Base-by-base conservation (phyloP, 257 asterid genomes). In the Solanum tarijense region DNA sequence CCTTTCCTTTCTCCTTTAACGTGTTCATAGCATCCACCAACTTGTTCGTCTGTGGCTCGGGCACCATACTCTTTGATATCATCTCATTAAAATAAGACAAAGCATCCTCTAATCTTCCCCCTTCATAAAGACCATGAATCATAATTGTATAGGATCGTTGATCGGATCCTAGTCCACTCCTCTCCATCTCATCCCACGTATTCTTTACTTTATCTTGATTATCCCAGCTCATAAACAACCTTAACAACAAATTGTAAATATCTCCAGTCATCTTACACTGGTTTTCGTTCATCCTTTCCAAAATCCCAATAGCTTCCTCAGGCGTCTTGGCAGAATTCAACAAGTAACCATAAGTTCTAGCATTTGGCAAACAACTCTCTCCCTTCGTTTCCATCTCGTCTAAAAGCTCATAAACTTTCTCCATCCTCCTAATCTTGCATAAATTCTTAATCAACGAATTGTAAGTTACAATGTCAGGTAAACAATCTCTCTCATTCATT, bases 141-240 rank as follows among this genome's bases (percentile, higher is more conserved):
- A 95, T 83, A 75, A 96, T 89, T 10, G 98, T 92, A 86, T 95
- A 96, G 12, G 98, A 94, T 76, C 98, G 88, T 16, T 72, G 93
- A 88, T 96, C 98, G 0, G 95, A 98, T 81, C 98, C 99, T 29
- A 58, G 16, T 23, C 99, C 95, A n/a, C 88, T 89, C 91, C 86
- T 94, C 84, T 93, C 95, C 98, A 96, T 95, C 86, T 92, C 99
- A 43, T 87, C 88, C 99, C 98, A 96, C 52, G 83, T 86, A 16
- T 39, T 13, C 83, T 82, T 88, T 87, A 86, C 92, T 87, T 93
- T 87, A 38, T 86, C 90, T 46, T 86, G 90, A 46, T 92, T 89
- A 58, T 90, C 96, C 98, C 96, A 95, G 12, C 85, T 87, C 96
- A 94, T 90, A 81, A 89, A 95, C 95, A 95, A 88, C 88, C 95